A percentile compares a stretch with the other conserved stretches of the same genome.
Conservation (phyloP, 805 yeast genomes). For the Pichia manshurica region DNA sequence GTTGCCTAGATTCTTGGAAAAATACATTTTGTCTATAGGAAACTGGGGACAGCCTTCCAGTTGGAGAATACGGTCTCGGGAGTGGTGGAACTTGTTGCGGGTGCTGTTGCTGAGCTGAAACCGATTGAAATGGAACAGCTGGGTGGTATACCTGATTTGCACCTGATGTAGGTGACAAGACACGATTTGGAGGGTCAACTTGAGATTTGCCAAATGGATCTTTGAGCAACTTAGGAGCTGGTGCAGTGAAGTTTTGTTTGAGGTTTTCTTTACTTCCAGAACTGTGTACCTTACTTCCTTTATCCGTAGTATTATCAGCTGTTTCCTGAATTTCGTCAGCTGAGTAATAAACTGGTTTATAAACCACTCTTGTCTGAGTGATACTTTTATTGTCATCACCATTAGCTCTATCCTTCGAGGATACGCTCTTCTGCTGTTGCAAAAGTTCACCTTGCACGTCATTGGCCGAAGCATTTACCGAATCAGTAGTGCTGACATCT, state of each 20-base stretch:
- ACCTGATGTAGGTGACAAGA: neutral
- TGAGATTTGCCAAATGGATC: neutral
- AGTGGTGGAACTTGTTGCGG: conserved; percentile 6
- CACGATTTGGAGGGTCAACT: neutral
- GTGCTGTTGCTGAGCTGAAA: conserved; percentile 11
- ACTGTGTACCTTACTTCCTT: neutral
- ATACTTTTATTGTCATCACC: neutral
- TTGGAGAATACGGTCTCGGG: conserved; percentile 12
- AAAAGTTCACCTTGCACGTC: neutral
- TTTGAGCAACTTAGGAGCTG: neutral
- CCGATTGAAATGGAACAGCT: neutral
- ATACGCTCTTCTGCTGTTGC: neutral
- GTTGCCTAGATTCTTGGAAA: conserved; percentile 30
- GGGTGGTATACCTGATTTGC: neutral
- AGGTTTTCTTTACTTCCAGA: neutral
- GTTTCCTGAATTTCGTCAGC: neutral
- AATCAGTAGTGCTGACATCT: neutral
- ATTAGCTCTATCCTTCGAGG: neutral
- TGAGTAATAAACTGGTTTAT: neutral
- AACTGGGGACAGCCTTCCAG: conserved; percentile 14
- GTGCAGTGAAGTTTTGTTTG: neutral
- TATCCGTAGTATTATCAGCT: neutral
- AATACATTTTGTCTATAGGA: conserved; percentile 23
- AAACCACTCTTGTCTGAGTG: neutral
- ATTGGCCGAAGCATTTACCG: neutral